Evolutionary conservation across 495 filamentous ascomycete species (phyloP), one percentile per base, ranked within the genome.

Genomic region (Sphaerosporella brunnea): DNA sequence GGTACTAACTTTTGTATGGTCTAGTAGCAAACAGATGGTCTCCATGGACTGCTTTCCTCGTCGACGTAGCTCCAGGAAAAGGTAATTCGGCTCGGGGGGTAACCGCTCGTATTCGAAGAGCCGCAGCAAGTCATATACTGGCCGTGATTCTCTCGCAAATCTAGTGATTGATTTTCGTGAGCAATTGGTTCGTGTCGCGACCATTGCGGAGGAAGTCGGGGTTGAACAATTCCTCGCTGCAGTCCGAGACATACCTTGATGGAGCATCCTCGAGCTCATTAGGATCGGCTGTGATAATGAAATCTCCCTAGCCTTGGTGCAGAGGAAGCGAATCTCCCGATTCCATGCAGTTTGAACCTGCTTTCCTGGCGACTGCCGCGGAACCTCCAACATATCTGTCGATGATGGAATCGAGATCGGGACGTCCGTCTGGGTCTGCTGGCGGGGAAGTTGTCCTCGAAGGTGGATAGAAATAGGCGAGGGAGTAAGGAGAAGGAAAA

Each of bases 1-100:
- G 90, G 64, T 95, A 97, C 71, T 96, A 95, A 74, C 96, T 97
- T 77, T 97, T 97, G 75, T 97, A 97, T 13, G 90, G n/a, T n/a
- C 90, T 9, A 97, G 76, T 44, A 97, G 76, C 48, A 97, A 73
- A 72, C 90, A 97, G 71, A 97, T 97, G 50, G 90, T 97, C 73
- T 97, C 90, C 26, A 97, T 79, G 2, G 92, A 96, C 69, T 97
- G 90, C 74, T 97, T 97, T 68, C 90, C 90, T 70, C 90, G 65
- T 97, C 90, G 58, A 97, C 90, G 62, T 97, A 97, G 62, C 96
- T 92, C 55, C 90, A 97, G 82, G 76, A 97, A 97, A 50, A 97
- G 84, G 65, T 97, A 97, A 69, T 97, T 97, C 50, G 90, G 92
- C 68, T 97, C 90, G 11, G 90, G 90, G 41, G 90, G 90, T 69